Evolutionary conservation across 345 rosid species (phyloP).

Genomic region (Nephelium lappaceum): DNA sequence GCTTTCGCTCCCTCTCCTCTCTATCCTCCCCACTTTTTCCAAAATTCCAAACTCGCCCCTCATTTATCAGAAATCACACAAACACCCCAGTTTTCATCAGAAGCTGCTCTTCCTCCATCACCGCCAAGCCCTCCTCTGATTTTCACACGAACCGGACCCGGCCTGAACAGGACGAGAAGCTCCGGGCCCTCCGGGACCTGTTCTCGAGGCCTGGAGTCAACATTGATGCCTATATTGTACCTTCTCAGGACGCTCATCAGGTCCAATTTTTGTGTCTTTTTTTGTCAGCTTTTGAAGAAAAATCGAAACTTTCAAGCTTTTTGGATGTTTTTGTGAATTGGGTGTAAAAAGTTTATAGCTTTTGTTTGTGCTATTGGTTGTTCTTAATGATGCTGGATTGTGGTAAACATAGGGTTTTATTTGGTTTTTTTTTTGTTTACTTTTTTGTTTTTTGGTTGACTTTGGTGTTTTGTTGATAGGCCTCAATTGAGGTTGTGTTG

Average conservation of each 20-base stretch:
- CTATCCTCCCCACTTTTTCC: conserved; percentile 42
- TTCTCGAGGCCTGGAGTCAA: conserved; percentile 72
- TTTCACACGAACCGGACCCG: conserved; percentile 40
- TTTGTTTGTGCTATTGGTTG: background rate
- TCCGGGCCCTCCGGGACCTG: conserved; percentile 59
- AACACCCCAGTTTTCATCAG: conserved; percentile 35
- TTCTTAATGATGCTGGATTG: background rate
- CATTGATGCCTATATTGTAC: conserved; percentile 91
- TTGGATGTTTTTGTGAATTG: background rate
- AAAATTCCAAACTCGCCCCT: conserved; percentile 29
- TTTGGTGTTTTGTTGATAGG: background rate
- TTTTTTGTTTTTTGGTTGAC: no score
- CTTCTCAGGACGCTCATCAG: conserved; percentile 99
- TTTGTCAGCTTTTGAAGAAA: background rate
- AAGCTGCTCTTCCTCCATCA: conserved; percentile 60
- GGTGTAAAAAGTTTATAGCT: background rate
- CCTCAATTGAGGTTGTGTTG: background rate
- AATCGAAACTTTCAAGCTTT: no score
- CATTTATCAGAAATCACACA: conserved; percentile 19
- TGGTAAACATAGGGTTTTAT: background rate
- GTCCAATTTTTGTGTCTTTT: conserved; percentile 28
- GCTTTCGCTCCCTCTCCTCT: conserved; percentile 37
- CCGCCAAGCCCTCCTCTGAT: conserved; percentile 80
- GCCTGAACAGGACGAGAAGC: conserved; percentile 66
- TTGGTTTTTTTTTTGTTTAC: background rate